These are phyloP conservation scores for Lumnitzera racemosa DNA, from an alignment of 345 rosid genomes.

Conservation along the genomic window DNA sequence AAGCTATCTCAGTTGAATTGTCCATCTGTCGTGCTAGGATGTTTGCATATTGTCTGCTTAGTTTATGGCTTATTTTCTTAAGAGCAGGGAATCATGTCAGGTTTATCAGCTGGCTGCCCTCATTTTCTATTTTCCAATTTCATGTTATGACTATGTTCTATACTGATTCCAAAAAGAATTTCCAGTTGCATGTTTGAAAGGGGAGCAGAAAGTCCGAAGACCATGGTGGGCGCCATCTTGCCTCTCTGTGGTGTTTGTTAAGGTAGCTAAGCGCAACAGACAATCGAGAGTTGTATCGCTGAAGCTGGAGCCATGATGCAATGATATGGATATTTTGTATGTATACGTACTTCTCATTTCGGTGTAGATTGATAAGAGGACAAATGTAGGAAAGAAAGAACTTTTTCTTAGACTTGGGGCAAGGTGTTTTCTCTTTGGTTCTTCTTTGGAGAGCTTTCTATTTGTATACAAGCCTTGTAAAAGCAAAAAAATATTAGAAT, in stretches of 20 bases:
- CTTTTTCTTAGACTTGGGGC: too few species aligned
- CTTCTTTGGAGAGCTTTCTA: neutral
- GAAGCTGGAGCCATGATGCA: conserved; percentile 88
- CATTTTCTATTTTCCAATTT: neutral
- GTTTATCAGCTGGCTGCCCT: too few species aligned
- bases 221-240: conserved; percentile 99
- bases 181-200: conserved; percentile 95
- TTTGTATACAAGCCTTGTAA: neutral
- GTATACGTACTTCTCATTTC: conserved; percentile 41
- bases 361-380: conserved; percentile 22
- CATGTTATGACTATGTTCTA: neutral
- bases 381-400: conserved; percentile 15
- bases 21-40: too few species aligned
- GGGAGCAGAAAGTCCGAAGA: conserved; percentile 86
- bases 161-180: conserved; percentile 1
- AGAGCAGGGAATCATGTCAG: too few species aligned
- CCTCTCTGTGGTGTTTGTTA: conserved; percentile 68
- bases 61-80: too few species aligned
- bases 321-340: conserved; percentile 25
- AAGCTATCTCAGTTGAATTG: too few species aligned
- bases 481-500: neutral
- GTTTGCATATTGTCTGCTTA: too few species aligned
- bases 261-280: conserved; percentile 89
- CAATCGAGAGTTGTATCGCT: conserved; percentile 93
- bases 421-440: too few species aligned